Base-by-base conservation (phyloP, 345 rosid genomes). In the Heritiera fomes region DNA sequence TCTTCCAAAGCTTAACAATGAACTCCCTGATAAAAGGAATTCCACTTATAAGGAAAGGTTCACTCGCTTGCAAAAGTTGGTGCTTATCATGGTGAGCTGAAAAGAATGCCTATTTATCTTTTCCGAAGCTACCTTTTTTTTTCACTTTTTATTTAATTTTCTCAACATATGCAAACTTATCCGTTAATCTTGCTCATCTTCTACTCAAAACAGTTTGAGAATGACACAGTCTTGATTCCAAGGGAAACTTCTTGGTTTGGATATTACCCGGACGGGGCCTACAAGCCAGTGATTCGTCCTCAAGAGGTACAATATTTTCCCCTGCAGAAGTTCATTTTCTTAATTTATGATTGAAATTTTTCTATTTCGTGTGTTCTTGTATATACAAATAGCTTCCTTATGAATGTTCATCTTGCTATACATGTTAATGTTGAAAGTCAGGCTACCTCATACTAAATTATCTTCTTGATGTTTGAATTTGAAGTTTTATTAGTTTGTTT, bases 231-330 rank as follows among this genome's bases (percentile, higher is more conserved):
- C 78, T 80, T 94, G 87, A 81, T 92, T 83, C 99, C 99, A 4
- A 92, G 81, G 88, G 97, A 96, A 84, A 96, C 97, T 14, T 78
- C 98, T 69, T 96, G 98, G 99, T 94, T 94, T 9, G 98, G 99
- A 78, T 94, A 90, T 83, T 96, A 90, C 66, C 88, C 90, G 4
- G 91, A 96, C 78, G 97, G 94, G n/a, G 91, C 87, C 43, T 94
- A 88, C 77, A 71, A 80, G 66, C 87, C 95, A 41, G 82, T 93
- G 75, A 8, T 86, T 75, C 81, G 86, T 58, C 84, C 87, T 66
- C 83, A 89, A 83, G 58, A 90, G 93, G 98, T 93, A 64, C 5
- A 63, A 58, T 55, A 50, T 56, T 79, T 17, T n/a, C 23, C 17
- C 76, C 47, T 11, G 11, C 50, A 55, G 11, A 55, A 55, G 64